Evolutionary conservation across 2,329 filamentous ascomycete species (phyloP).

Genomic region (Blastomyces parvus): DNA sequence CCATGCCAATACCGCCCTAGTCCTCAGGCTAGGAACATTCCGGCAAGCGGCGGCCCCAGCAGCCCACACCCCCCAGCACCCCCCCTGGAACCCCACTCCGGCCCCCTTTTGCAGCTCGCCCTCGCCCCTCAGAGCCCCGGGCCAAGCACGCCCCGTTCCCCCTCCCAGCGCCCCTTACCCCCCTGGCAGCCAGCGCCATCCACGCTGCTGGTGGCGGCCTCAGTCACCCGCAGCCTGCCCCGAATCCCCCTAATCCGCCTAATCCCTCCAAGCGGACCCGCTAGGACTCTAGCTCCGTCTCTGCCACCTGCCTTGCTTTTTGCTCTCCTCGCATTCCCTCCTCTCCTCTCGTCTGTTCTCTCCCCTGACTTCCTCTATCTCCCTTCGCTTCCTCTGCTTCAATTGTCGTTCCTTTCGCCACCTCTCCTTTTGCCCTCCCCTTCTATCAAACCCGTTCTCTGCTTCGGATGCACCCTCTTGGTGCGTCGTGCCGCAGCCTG

Average conservation of each 20-base stretch:
- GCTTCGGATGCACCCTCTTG: conserved; percentile 11
- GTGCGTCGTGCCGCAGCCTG: conserved; percentile 14
- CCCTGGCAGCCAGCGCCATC: too few relatives aligned
- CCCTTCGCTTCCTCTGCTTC: conserved; percentile 16
- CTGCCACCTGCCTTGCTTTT: too few relatives aligned
- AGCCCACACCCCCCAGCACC: neutral
- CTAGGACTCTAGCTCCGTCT: neutral
- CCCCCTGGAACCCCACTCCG: neutral
- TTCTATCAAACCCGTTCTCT: neutral
- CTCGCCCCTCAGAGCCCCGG: too few relatives aligned
- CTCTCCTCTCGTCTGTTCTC: neutral
- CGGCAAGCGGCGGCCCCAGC: neutral
- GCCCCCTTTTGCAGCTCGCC: neutral
- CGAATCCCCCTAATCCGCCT: too few relatives aligned
- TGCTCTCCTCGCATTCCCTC: conserved; percentile 10
- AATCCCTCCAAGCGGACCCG: neutral
- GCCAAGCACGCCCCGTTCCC: too few relatives aligned
- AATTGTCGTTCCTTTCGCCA: conserved; percentile 9
- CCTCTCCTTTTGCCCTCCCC: neutral
- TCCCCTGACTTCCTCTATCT: conserved; percentile 7
- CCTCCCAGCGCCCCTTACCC: too few relatives aligned
- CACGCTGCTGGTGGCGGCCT: too few relatives aligned
- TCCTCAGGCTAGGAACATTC: neutral
- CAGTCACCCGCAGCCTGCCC: neutral
- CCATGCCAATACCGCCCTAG: too few relatives aligned